Conservation (phyloP, 139 green algal species). For the Desmodesmus armatus region DNA sequence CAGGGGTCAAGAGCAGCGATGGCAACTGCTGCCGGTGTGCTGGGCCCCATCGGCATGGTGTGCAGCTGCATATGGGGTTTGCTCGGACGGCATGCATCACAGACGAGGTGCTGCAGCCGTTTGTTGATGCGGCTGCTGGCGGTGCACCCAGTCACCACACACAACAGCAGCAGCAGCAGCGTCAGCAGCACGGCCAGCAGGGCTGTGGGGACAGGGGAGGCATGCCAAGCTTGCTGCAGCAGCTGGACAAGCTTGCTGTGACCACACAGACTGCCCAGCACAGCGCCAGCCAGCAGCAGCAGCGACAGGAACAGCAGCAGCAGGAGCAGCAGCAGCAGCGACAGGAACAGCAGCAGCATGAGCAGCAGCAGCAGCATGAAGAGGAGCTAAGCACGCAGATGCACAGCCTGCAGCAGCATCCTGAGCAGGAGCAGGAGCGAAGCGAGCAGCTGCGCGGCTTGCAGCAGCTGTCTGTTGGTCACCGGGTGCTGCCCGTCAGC, state of each 20-base stretch:
- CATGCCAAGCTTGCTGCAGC: too few species aligned
- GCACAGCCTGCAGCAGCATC: not conserved
- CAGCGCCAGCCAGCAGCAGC: too few species aligned
- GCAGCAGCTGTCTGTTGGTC: not conserved
- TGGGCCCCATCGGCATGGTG: not conserved
- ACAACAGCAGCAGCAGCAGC: too few species aligned
- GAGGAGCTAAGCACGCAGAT: not conserved
- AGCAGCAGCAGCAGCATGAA: too few species aligned
- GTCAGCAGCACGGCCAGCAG: too few species aligned
- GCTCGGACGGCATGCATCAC: not conserved
- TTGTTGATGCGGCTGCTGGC: not conserved
- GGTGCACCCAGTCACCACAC: not conserved
- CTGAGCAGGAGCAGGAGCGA: slow-evolving; percentile 33
- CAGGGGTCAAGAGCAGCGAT: not conserved
- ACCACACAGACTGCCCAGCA: too few species aligned
- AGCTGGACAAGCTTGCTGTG: too few species aligned
- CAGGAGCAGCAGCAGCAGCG: too few species aligned
- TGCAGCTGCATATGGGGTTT: not conserved
- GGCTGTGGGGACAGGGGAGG: too few species aligned
- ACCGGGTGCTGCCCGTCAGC: not conserved
- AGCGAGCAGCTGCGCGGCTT: not conserved
- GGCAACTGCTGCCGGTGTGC: not conserved
- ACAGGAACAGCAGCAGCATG: too few species aligned
- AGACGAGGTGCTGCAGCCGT: slow-evolving; percentile 18
- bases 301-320: too few species aligned